A percentile compares a stretch with the other conserved stretches of the same genome.
phyloP scores from a whole-genome alignment of 495 filamentous ascomycete genomes.

The Clohesyomyces aquaticus region DNA sequence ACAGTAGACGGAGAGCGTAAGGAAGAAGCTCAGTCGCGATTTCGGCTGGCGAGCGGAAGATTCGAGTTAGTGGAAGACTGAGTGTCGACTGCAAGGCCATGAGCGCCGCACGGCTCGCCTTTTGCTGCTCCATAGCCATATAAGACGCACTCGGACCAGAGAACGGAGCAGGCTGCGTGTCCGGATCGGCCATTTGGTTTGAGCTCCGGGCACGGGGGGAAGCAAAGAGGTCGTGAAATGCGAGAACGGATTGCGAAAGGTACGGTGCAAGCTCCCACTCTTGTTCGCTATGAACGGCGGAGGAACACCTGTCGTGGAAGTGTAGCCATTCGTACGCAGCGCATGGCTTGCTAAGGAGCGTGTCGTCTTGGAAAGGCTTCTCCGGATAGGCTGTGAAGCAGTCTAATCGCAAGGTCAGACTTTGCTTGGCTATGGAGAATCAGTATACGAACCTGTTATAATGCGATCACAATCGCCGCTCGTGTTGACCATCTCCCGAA shows the following conservation, averaged over 20 bases:
- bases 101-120: conserved; percentile 64
- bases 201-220: conserved; percentile 49
- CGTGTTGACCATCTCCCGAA: conserved; percentile 88
- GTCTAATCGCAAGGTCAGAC: conserved; percentile 47
- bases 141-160: conserved; percentile 79
- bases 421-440: not conserved
- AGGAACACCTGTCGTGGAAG: conserved; percentile 84
- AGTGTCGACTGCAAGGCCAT: conserved; percentile 60
- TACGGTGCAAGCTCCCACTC: conserved; percentile 90
- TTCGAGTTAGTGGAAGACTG: conserved; percentile 63
- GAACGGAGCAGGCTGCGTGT: conserved; percentile 65
- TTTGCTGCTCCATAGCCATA: conserved; percentile 73
- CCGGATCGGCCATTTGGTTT: conserved; percentile 47
- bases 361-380: conserved; percentile 90
- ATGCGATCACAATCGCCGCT: conserved; percentile 88
- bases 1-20: conserved; percentile 77
- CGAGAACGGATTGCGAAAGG: conserved; percentile 79
- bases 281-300: conserved; percentile 71
- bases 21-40: conserved; percentile 82
- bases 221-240: conserved; percentile 91
- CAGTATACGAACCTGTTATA: conserved; percentile 58
- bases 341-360: conserved; percentile 83
- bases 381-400: conserved; percentile 83
- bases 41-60: conserved; percentile 75
- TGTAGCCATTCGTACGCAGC: conserved; percentile 90